Evolutionary conservation across 345 rosid genomes (phyloP).

Genomic region (Hypericum androsaemum): DNA sequence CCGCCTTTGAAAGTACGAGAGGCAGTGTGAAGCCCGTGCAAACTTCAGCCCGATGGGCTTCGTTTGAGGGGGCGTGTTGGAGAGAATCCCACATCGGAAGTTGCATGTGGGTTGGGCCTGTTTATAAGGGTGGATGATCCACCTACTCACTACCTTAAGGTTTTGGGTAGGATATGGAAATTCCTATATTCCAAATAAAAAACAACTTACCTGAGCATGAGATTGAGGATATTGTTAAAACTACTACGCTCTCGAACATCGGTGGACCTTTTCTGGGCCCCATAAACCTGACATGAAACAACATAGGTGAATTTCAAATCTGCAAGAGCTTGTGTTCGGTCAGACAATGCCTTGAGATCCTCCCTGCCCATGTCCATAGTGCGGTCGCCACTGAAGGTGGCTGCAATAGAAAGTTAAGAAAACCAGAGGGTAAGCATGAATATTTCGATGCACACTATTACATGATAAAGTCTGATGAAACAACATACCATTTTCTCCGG

Average conservation of each 20-base stretch:
- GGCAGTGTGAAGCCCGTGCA: too few species aligned
- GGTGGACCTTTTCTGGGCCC: slow-evolving; percentile 65
- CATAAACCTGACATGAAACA: slow-evolving; percentile 93
- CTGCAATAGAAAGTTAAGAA: slow-evolving; percentile 28
- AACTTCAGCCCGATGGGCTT: too few species aligned
- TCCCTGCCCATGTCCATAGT: slow-evolving; percentile 23
- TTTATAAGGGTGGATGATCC: too few species aligned
- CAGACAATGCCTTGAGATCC: slow-evolving; percentile 16
- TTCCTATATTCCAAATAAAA: slow-evolving; percentile 1
- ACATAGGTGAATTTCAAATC: slow-evolving; percentile 91
- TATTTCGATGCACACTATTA: slow-evolving; percentile 2
- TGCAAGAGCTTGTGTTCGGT: slow-evolving; percentile 56
- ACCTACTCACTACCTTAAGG: too few species aligned
- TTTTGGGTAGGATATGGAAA: too few species aligned
- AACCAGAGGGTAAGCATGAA: slow-evolving; percentile 6
- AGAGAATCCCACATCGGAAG: too few species aligned
- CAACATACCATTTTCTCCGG: slow-evolving; percentile 51
- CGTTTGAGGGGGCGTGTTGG: too few species aligned
- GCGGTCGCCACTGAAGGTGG: slow-evolving; percentile 22
- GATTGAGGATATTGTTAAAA: slow-evolving; percentile 67
- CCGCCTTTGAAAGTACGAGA: too few species aligned
- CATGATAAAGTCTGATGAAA: not conserved
- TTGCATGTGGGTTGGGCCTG: too few species aligned
- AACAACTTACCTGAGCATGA: slow-evolving; percentile 73
- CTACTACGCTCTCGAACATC: slow-evolving; percentile 47